These are phyloP conservation scores for Hyparrhenia diplandra DNA, from an alignment of 176 grass and related monocot genomes.

Conservation along the genomic window DNA sequence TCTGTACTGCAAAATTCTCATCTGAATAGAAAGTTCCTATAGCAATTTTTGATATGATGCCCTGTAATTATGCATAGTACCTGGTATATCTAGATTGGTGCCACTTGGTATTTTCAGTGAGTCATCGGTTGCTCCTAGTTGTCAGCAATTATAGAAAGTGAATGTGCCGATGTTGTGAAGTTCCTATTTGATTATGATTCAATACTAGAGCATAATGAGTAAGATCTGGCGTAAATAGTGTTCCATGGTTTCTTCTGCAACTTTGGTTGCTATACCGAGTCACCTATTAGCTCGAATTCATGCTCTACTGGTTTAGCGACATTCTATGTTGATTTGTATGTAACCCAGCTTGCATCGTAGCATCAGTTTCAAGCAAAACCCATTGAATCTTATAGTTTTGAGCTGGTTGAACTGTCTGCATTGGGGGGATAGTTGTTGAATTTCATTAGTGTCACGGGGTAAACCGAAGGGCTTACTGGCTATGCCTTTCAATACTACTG, in stretches of 20 bases:
- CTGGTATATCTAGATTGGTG: not conserved
- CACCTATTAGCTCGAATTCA: not conserved
- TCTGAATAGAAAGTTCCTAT: too few relatives aligned
- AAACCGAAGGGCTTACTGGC: constrained; percentile 84
- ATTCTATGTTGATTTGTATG: not conserved
- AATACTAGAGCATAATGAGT: not conserved
- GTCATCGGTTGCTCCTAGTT: not conserved
- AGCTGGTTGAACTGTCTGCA: not conserved
- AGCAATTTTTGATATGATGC: not conserved
- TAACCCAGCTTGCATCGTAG: not conserved
- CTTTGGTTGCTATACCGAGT: not conserved
- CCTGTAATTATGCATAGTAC: not conserved
- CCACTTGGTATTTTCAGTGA: not conserved
- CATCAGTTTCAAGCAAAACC: not conserved
- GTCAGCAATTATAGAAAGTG: not conserved
- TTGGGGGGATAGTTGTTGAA: too few relatives aligned
- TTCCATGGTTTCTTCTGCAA: not conserved
- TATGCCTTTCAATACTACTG: constrained; percentile 97
- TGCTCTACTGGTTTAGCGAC: not conserved
- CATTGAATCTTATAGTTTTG: not conserved
- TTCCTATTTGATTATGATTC: not conserved
- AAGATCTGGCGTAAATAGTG: not conserved
- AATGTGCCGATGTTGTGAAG: not conserved
- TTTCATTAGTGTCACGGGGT: constrained; percentile 72
- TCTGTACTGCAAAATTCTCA: not conserved